Base-by-base conservation (phyloP, 345 rosid species). In the Mallotus nudiflorus region DNA sequence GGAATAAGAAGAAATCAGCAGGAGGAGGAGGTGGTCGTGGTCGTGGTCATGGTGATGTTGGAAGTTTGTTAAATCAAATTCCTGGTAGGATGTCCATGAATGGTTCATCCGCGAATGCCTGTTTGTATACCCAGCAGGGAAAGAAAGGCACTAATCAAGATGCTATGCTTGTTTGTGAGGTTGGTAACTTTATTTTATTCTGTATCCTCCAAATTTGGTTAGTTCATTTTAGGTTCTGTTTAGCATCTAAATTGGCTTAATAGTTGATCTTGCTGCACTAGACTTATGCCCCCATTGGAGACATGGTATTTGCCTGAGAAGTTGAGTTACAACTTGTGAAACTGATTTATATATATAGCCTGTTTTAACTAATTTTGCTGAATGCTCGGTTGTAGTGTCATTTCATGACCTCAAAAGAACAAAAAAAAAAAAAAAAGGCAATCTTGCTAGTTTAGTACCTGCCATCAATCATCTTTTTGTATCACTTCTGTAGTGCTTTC, bases 71-170 rank as follows among this genome's bases (percentile, higher is more conserved):
- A 53, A 78, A 69, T 62, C 83, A 80, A 69, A 67, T 82, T 61
- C 75, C 85, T 40, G 92, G 91, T 31, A 87, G 89, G 79, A 78
- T 87, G 80, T 76, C 73, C 65, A 70, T 73, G 10, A 94, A 86
- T 75, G 90, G 88, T 70, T 80, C 91, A n/a, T 87, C 76, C 75
- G 80, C 83, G 29, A 75, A 56, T 63, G 90, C 95, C 40, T 84
- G 96, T 90, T 79, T 94, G 69, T 83, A 93, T 49, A 91, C 98
- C 27, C 98, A 94, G 29, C 98, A 94, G 78, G 98, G 98, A 50
- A 94, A 85, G 81, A 94, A 94, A 79, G 98, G 98, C 24, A 89
- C 94, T 69, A 94, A 94, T 73, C 98, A 94, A 83, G 98, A 94
- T 74, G 93, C 98, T 75, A 94, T 94, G 97, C 79, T 94, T 52